Conservation (phyloP, 2,329 filamentous ascomycete species). For the Venturia asperata region DNA sequence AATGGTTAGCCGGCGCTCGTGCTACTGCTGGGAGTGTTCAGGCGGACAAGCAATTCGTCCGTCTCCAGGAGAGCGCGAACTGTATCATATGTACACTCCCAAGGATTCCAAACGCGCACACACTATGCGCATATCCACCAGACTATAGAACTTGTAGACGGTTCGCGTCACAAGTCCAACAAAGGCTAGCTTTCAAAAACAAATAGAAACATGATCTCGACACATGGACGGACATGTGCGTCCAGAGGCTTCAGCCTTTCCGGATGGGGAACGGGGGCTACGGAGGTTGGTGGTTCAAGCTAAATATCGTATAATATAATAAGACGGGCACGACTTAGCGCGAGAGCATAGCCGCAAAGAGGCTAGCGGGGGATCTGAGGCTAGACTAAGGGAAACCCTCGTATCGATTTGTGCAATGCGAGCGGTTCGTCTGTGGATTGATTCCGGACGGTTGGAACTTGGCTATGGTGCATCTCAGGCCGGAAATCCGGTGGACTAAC, state of each 20-base stretch:
- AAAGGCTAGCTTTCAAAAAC: background rate
- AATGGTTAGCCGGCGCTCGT: too few relatives aligned
- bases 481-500: background rate
- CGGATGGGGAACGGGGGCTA: constrained; percentile 1
- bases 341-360: background rate
- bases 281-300: background rate
- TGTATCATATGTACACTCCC: background rate
- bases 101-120: background rate
- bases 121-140: background rate
- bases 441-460: background rate
- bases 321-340: background rate
- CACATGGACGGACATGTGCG: background rate
- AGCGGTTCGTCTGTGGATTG: background rate
- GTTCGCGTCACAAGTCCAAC: constrained; percentile 1
- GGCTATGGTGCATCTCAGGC: background rate
- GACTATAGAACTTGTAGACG: background rate
- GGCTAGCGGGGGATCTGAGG: background rate
- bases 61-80: constrained; percentile 1
- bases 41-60: background rate
- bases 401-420: background rate
- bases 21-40: background rate
- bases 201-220: background rate
- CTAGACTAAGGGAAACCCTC: background rate
- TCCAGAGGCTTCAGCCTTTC: background rate
- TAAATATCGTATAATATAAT: background rate